phyloP scores from a whole-genome alignment of 345 rosid species.

The Salix arbutifolia region DNA sequence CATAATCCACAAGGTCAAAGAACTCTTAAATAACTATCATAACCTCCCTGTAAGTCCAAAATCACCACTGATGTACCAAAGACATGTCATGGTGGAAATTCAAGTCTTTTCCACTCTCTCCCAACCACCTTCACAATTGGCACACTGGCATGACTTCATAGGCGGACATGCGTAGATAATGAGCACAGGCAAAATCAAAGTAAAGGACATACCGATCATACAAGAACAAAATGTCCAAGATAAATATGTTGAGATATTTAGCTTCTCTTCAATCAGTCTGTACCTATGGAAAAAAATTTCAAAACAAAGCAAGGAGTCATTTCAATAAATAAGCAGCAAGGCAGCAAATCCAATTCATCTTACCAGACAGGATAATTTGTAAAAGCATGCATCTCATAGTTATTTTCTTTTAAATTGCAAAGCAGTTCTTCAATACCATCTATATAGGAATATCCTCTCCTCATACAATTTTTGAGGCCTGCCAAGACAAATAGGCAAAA shows the following conservation, averaged over 20 bases:
- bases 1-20: too few species aligned
- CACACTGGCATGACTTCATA: background rate
- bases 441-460: constrained; percentile 61
- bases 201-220: constrained; percentile 39
- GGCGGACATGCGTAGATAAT: background rate
- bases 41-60: too few species aligned
- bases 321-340: constrained; percentile 8
- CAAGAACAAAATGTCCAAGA: constrained; percentile 96
- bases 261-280: constrained; percentile 67
- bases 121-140: background rate
- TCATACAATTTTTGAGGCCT: constrained; percentile 79
- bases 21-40: too few species aligned
- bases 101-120: too few species aligned
- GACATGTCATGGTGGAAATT: too few species aligned
- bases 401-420: constrained; percentile 38
- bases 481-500: constrained; percentile 11
- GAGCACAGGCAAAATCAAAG: background rate
- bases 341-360: background rate
- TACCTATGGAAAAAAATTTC: constrained; percentile 44
- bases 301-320: constrained; percentile 7
- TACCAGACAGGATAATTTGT: constrained; percentile 93
- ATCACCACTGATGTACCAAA: too few species aligned
- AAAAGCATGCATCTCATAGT: constrained; percentile 86
- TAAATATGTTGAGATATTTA: constrained; percentile 64
- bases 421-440: constrained; percentile 79